phyloP scores from a whole-genome alignment of 2,329 filamentous ascomycete species.

The Ascochyta lentis region DNA sequence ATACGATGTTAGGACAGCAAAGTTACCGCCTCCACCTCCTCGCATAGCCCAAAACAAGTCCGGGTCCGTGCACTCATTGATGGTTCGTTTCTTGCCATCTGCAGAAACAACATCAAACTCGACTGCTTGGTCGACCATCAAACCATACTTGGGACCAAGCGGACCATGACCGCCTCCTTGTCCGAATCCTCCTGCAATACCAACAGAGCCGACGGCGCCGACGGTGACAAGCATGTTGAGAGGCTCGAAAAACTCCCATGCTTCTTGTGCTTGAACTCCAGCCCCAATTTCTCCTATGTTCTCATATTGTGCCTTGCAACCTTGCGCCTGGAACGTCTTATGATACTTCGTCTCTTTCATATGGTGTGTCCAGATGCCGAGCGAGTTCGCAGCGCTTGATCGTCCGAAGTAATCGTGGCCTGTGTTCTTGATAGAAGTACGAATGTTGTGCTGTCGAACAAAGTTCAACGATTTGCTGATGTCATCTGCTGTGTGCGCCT shows the following conservation, averaged over 20 bases:
- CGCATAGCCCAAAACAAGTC: slow-evolving; percentile 49
- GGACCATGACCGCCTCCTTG: slow-evolving; percentile 63
- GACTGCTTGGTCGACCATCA: slow-evolving; percentile 47
- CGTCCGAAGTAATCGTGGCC: slow-evolving; percentile 48
- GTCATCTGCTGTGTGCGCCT: slow-evolving; percentile 34
- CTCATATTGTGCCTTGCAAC: slow-evolving; percentile 35
- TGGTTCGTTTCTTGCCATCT: slow-evolving; percentile 38
- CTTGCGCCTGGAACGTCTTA: slow-evolving; percentile 33
- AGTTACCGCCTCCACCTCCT: slow-evolving; percentile 47
- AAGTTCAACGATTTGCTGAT: slow-evolving; percentile 41
- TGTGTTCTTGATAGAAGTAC: slow-evolving; percentile 47
- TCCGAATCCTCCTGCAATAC: slow-evolving; percentile 53
- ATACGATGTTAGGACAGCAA: slow-evolving; percentile 45
- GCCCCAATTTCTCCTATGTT: slow-evolving; percentile 46
- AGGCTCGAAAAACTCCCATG: slow-evolving; percentile 45
- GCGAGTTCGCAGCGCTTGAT: slow-evolving; percentile 42
- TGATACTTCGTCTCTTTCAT: slow-evolving; percentile 42
- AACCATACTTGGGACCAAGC: slow-evolving; percentile 55
- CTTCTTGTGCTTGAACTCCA: slow-evolving; percentile 45
- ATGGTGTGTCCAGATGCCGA: slow-evolving; percentile 46
- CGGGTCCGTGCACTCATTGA: slow-evolving; percentile 44
- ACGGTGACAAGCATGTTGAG: slow-evolving; percentile 44
- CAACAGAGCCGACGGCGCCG: slow-evolving; percentile 54
- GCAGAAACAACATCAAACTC: slow-evolving; percentile 47
- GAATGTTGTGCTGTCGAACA: slow-evolving; percentile 39